Conservation (phyloP, 257 asterid species). For the Lycium ferocissimum region DNA sequence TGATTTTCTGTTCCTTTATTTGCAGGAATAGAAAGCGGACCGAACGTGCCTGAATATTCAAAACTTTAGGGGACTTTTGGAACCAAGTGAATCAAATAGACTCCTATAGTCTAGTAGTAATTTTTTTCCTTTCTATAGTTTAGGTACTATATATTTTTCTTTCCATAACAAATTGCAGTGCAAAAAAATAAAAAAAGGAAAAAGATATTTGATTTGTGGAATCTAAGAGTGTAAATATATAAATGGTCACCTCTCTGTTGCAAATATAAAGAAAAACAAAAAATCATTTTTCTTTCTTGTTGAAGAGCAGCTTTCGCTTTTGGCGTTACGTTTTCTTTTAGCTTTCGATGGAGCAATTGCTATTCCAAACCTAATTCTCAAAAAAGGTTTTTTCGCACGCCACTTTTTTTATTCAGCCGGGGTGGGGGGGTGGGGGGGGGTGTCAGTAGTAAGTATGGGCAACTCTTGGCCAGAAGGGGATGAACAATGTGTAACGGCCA, state of each 20-base stretch:
- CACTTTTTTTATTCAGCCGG: too few relatives aligned
- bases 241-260: conserved; percentile 31
- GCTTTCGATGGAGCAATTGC: too few relatives aligned
- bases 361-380: too few relatives aligned
- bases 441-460: too few relatives aligned
- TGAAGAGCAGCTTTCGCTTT: conserved; percentile 19
- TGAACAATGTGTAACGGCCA: too few relatives aligned
- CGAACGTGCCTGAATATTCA: neutral
- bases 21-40: neutral
- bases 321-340: conserved; percentile 18
- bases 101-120: neutral
- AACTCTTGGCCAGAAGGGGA: too few relatives aligned
- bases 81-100: neutral
- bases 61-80: neutral
- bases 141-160: neutral
- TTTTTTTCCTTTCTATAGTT: too few relatives aligned
- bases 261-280: neutral
- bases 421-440: too few relatives aligned
- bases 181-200: neutral
- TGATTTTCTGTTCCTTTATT: neutral
- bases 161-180: neutral
- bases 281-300: neutral
- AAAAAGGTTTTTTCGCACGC: too few relatives aligned
- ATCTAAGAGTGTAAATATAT: conserved; percentile 34
- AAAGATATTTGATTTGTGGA: neutral